A percentile compares a stretch with the other conserved stretches of the same genome.
Conservation (phyloP, 2,329 filamentous ascomycete genomes). For the Zymoseptoria pseudotritici region DNA sequence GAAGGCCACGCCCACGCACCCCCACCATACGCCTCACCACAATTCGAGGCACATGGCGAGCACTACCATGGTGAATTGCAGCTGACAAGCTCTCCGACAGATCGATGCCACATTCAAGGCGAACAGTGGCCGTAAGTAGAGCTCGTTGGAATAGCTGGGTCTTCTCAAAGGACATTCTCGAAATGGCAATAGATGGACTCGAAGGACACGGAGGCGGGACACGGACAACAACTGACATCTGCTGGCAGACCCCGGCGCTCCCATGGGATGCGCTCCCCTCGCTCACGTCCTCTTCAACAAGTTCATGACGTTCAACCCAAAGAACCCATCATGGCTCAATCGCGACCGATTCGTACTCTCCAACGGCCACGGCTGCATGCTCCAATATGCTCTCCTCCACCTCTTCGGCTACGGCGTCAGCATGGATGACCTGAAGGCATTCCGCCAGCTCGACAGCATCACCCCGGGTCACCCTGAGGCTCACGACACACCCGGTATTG, state of each 20-base stretch:
- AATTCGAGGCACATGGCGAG: not conserved
- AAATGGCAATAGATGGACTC: not conserved
- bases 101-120: conserved; percentile 94
- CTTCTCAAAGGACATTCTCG: not conserved
- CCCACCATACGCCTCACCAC: conserved; percentile 3
- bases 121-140: conserved; percentile 67
- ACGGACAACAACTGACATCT: not conserved
- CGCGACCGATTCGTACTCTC: conserved; percentile 98
- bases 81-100: conserved; percentile 43
- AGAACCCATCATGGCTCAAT: conserved; percentile 96
- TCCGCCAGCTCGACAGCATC: conserved; percentile 76
- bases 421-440: conserved; percentile 88
- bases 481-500: conserved; percentile 91
- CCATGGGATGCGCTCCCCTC: conserved; percentile 93
- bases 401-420: conserved; percentile 83
- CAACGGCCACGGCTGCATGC: conserved; percentile 98
- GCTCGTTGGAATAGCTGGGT: not conserved
- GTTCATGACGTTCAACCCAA: conserved; percentile 99
- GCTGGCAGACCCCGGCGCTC: conserved; percentile 64
- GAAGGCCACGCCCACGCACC: not conserved
- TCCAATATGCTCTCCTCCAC: conserved; percentile 97
- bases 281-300: conserved; percentile 98
- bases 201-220: not conserved
- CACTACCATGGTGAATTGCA: conserved; percentile 1
- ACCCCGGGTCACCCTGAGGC: conserved; percentile 95